Percentiles rank a stretch among this genome's conserved stretches.
Conservation (phyloP, 2,329 filamentous ascomycete species). For the Pleoardoris graminearum region DNA sequence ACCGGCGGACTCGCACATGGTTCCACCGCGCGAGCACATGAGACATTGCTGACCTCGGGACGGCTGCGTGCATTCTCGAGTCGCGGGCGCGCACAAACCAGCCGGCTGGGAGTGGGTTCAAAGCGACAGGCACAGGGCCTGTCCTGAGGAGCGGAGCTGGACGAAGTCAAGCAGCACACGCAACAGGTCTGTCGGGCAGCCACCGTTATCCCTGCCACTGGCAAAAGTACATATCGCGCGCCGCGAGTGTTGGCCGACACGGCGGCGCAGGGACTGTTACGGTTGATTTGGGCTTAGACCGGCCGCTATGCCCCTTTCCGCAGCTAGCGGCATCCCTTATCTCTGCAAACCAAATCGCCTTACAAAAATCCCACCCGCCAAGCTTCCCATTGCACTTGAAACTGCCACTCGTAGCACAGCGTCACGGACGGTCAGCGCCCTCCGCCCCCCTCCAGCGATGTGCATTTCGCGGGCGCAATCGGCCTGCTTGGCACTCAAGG, state of each 20-base stretch:
- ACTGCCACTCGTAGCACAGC: slow-evolving; percentile 14
- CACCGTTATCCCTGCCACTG: slow-evolving; percentile 11
- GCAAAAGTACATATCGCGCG: slow-evolving; percentile 11
- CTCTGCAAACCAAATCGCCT: slow-evolving; percentile 19
- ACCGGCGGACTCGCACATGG: background rate
- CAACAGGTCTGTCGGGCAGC: background rate
- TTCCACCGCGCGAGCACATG: background rate
- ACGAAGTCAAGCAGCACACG: background rate
- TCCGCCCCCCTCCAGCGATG: slow-evolving; percentile 16
- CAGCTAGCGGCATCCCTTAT: slow-evolving; percentile 13
- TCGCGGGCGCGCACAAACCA: background rate
- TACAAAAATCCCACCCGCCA: slow-evolving; percentile 34
- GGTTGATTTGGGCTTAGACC: background rate
- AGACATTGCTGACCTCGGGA: background rate
- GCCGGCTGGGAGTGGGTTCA: background rate
- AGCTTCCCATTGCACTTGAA: slow-evolving; percentile 31
- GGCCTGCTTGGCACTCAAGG: background rate
- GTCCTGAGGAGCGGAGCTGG: background rate
- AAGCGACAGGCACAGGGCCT: background rate
- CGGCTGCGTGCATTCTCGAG: background rate
- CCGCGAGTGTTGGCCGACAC: background rate
- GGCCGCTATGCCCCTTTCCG: background rate
- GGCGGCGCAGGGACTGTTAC: background rate
- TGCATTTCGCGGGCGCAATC: background rate
- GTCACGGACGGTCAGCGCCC: slow-evolving; percentile 1